A percentile compares a stretch with the other conserved stretches of the same genome.
These are phyloP conservation scores for Trichoderma sp. DNA, from an alignment of 2,329 filamentous ascomycete species.

Conservation along the genomic window DNA sequence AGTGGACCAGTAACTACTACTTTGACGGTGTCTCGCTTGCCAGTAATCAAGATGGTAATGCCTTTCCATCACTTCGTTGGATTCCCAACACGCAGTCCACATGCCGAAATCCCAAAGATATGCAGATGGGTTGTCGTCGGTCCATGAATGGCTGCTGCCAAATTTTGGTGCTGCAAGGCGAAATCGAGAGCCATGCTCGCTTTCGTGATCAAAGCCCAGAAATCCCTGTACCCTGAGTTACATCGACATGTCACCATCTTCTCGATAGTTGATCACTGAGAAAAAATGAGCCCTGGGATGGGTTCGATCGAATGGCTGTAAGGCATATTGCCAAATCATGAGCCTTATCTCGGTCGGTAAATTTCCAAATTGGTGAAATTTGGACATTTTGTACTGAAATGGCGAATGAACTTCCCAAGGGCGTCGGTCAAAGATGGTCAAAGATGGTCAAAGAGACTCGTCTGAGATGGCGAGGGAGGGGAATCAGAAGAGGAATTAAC, in stretches of 20 bases:
- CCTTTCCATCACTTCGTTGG: neutral
- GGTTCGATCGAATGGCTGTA: neutral
- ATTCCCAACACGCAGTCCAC: conserved; percentile 18
- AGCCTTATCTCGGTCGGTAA: conserved; percentile 10
- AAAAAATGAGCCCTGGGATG: conserved; percentile 13
- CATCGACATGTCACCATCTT: too few species aligned
- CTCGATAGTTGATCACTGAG: conserved; percentile 2
- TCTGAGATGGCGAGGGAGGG: neutral
- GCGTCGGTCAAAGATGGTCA: neutral
- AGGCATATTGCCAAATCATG: conserved; percentile 27
- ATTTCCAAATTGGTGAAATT: conserved; percentile 12
- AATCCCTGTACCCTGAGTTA: conserved; percentile 20
- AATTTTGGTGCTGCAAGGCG: conserved; percentile 13
- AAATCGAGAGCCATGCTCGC: neutral
- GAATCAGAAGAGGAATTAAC: neutral
- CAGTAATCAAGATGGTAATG: neutral
- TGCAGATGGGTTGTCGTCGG: conserved; percentile 12
- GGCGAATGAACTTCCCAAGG: neutral
- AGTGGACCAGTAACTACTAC: too few species aligned
- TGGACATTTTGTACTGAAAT: neutral
- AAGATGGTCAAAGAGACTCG: neutral
- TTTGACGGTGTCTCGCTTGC: neutral
- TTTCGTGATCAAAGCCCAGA: neutral
- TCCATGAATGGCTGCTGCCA: conserved; percentile 2
- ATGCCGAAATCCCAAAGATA: conserved; percentile 25